Base-by-base conservation (phyloP, 2,329 filamentous ascomycete genomes). In the Neonectria faginata region DNA sequence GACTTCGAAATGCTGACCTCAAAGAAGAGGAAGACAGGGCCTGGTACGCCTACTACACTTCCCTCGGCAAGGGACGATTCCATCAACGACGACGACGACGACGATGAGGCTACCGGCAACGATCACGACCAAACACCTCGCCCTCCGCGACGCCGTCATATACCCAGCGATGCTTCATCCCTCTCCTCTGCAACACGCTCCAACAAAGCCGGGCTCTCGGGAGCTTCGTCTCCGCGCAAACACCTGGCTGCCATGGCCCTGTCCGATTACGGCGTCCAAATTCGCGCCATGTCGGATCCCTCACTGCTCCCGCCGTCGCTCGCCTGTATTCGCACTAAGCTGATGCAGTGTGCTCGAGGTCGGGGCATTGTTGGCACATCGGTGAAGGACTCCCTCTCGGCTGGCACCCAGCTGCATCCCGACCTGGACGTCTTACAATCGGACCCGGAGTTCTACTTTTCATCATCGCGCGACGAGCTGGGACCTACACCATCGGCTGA, bases 101-200 rank as follows among this genome's bases (percentile, higher is more conserved):
- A 11, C n/a, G n/a, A 42, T 9, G 9, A 42, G n/a, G 1, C 10
- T 11, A 11, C 10, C n/a, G n/a, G 39, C 9, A 20, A 42, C n/a
- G 39, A 42, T 4, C 7, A 18, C n/a, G 39, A 42, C 7, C 39
- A 42, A 11, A 42, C 39, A 42, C 39, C 39, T 11, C 39, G 39
- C n/a, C 1, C 33, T 12, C 8, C 41, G 2, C 10, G 22, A n/a
- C 50, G 39, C 3, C 20, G 36, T 1, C 16, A 60, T 20, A n/a
- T 60, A 0, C 41, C 51, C 18, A 64, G 60, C 33, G 45, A 64
- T 5, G 33, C 55, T 14, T 57, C 66, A 1, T 48, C 62, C 1
- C 8, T 41, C 5, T 44, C 47, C 3, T 54, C 48, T 2, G 16
- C 52, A 2, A 29, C 27, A 5, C 27, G 31, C 8, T 39, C 42